These are phyloP conservation scores for Scortechinia acanthostroma DNA, from an alignment of 2,329 filamentous ascomycete species.

Conservation along the genomic window DNA sequence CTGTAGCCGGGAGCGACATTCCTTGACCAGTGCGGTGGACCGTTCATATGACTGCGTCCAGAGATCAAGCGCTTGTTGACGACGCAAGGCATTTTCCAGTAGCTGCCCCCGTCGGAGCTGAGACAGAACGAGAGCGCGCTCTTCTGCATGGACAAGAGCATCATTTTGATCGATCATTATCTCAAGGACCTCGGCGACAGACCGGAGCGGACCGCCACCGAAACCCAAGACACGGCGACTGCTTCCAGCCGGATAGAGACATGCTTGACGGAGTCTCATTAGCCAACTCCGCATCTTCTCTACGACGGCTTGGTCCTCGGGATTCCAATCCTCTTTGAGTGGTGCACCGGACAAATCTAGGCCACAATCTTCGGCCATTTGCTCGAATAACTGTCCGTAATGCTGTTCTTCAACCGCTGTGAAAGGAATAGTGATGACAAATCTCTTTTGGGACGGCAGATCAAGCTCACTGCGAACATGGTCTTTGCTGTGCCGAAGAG, in stretches of 20 bases:
- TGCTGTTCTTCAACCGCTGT: constrained; percentile 86
- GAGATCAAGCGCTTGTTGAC: constrained; percentile 59
- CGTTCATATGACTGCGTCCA: constrained; percentile 55
- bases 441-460: constrained; percentile 76
- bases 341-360: constrained; percentile 61
- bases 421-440: constrained; percentile 84
- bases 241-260: constrained; percentile 71
- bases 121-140: constrained; percentile 56
- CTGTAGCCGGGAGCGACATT: constrained; percentile 55
- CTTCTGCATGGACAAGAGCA: constrained; percentile 54
- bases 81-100: constrained; percentile 65
- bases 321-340: constrained; percentile 52
- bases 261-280: constrained; percentile 71
- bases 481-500: constrained; percentile 80
- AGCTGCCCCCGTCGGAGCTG: constrained; percentile 71
- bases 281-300: constrained; percentile 77
- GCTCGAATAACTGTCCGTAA: constrained; percentile 68
- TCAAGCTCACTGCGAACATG: constrained; percentile 71
- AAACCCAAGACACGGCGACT: constrained; percentile 59
- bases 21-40: constrained; percentile 21
- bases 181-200: constrained; percentile 78
- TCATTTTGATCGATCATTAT: constrained; percentile 88
- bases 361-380: constrained; percentile 67
- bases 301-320: constrained; percentile 43
- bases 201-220: constrained; percentile 63